Base-by-base conservation (phyloP, 768 basidiomycete genomes). In the Suillus clintonianus region DNA sequence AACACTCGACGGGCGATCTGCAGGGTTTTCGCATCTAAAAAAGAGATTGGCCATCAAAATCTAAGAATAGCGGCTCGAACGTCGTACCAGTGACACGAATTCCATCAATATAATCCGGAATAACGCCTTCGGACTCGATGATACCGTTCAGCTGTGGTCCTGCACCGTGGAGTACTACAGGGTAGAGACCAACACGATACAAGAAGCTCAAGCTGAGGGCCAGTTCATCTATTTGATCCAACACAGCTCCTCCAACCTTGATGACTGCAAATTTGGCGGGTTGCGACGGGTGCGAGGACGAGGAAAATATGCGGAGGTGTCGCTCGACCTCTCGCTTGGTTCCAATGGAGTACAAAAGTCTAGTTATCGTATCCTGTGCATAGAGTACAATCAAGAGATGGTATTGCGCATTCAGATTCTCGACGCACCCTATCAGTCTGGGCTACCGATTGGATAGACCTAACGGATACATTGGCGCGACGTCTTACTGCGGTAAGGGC, bases 311-410 rank as follows among this genome's bases (percentile, higher is more conserved):
- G 56, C 97, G 91, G 36, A 99, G 89, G 81, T 99, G 96, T 65
- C 97, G 91, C 73, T 98, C 96, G 68, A 99, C 97, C 77, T 99
- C 97, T 67, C 94, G 91, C 73, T 97, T 95, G 36, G 94, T 93
- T 59, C 97, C 97, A 67, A 99, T 90, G 24, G 97, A 98, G 80
- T 99, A 98, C 43, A 99, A 85, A 14, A 99, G 83, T 53, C 97
- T 91, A 59, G 94, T 95, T 70, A 99, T 99, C 2, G 97, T 99
- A 72, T 99, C 97, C 96, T 97, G 70, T 42, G 17, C 22, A 39
- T 41, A 27, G 17, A 57, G 24, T 41, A 41, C 24, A 30, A 13
- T 57, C 10, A 57, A 27, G 24, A 57, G 17, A 22, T 14, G 27
- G 37, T 61, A 10, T 59, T 34, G 32, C 0, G 17, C 13, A 58